A percentile compares a stretch with the other conserved stretches of the same genome.
Conservation (phyloP, 176 grass and related monocot genomes). For the Echinochloa phyllopogon region DNA sequence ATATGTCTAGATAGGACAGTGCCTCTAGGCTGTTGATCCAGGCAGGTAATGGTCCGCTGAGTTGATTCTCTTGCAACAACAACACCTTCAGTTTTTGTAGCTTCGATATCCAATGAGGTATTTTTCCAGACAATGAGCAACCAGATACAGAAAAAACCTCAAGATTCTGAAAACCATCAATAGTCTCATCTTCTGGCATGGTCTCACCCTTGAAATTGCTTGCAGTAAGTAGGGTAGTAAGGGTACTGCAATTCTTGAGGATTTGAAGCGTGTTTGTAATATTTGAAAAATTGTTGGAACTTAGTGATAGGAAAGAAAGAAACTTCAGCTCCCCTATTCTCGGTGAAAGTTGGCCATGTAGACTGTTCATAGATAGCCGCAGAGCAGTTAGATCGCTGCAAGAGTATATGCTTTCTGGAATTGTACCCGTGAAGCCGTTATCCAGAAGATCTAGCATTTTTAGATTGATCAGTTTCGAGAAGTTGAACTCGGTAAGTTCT, state of each 20-base stretch:
- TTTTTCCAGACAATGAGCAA: constrained; percentile 1
- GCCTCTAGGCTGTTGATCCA: constrained; percentile 12
- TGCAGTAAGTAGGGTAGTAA: background rate
- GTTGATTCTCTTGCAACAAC: background rate
- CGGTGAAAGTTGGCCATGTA: background rate
- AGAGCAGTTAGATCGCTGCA: constrained; percentile 26
- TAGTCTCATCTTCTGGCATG: background rate
- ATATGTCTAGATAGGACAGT: constrained; percentile 19
- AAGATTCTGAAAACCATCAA: constrained; percentile 35
- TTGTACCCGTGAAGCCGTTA: background rate
- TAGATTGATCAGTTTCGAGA: background rate
- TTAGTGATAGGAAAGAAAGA: constrained; percentile 26
- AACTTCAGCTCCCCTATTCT: background rate
- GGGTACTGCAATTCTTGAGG: background rate
- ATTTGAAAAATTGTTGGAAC: background rate
- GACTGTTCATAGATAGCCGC: background rate
- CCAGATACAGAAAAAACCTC: background rate
- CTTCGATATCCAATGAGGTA: constrained; percentile 46
- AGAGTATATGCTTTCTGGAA: constrained; percentile 25
- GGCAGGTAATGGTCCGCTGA: constrained; percentile 27
- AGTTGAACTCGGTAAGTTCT: background rate
- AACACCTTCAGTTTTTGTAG: background rate
- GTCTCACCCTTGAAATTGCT: background rate
- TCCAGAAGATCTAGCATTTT: background rate
- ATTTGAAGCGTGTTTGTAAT: constrained; percentile 25